phyloP scores from a whole-genome alignment of 2,329 filamentous ascomycete species.

The Pseudogymnoascus sp. region DNA sequence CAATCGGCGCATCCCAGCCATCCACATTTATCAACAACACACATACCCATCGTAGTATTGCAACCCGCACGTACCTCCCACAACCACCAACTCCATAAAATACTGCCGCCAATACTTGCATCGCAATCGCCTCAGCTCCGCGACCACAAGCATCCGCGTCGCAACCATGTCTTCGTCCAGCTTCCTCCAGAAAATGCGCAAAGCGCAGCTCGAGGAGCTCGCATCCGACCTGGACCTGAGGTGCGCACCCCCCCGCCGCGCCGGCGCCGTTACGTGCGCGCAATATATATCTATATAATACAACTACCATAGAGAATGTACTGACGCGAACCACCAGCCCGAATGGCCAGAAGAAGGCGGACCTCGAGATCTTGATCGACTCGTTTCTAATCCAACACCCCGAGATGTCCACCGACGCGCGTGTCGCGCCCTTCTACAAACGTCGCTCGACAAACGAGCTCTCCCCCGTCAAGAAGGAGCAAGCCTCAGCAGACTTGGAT shows the following conservation, averaged over 20 bases:
- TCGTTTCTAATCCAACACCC: conserved; percentile 63
- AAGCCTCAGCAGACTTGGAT: conserved; percentile 27
- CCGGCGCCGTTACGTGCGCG: not conserved
- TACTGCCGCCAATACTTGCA: conserved; percentile 15
- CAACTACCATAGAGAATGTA: not conserved
- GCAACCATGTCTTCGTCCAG: conserved; percentile 56
- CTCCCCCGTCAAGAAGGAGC: conserved; percentile 54
- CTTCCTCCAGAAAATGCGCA: conserved; percentile 76
- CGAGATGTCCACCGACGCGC: conserved; percentile 53
- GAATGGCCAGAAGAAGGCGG: conserved; percentile 65
- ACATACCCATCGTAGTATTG: conserved; percentile 6
- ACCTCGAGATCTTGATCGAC: conserved; percentile 69
- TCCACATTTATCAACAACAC: conserved; percentile 9
- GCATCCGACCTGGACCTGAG: conserved; percentile 62
- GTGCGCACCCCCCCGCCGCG: conserved; percentile 11
- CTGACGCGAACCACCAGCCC: conserved; percentile 41
- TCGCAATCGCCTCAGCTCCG: conserved; percentile 36
- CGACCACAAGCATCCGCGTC: conserved; percentile 32
- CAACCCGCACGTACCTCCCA: conserved; percentile 16
- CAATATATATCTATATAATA: conserved; percentile 8
- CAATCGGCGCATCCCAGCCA: conserved; percentile 5
- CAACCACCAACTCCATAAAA: conserved; percentile 21
- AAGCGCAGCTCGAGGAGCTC: conserved; percentile 67
- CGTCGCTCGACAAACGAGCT: conserved; percentile 48
- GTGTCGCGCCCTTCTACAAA: conserved; percentile 68